phyloP scores from a whole-genome alignment of 768 basidiomycete genomes.

The Brasilioporus rufonigricans region DNA sequence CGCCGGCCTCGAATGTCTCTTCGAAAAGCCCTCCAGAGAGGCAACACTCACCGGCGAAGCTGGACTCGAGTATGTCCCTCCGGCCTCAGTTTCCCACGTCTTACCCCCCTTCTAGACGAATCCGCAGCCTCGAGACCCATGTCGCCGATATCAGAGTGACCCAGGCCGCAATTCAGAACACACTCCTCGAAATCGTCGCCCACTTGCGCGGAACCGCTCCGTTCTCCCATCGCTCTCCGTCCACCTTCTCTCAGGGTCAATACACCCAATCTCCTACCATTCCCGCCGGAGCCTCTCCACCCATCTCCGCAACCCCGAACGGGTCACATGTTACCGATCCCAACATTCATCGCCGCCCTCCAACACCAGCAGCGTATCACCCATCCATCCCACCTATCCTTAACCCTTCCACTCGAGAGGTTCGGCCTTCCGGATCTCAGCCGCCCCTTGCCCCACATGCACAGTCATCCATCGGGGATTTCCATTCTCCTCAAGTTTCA shows the following conservation, averaged over 20 bases:
- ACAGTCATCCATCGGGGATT: slow-evolving; percentile 38
- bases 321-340: slow-evolving; percentile 28
- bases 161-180: slow-evolving; percentile 74
- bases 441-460: slow-evolving; percentile 21
- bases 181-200: slow-evolving; percentile 74
- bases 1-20: slow-evolving; percentile 87
- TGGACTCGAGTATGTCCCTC: slow-evolving; percentile 71
- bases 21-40: slow-evolving; percentile 90
- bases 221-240: slow-evolving; percentile 59
- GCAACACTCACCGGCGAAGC: slow-evolving; percentile 87
- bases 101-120: slow-evolving; percentile 58
- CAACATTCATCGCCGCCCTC: slow-evolving; percentile 25
- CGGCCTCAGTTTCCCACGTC: background rate
- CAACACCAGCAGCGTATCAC: slow-evolving; percentile 32
- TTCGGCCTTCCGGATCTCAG: background rate
- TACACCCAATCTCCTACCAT: slow-evolving; percentile 67
- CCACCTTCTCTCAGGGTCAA: slow-evolving; percentile 45
- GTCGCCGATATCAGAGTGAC: slow-evolving; percentile 79
- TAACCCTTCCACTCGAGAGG: slow-evolving; percentile 4
- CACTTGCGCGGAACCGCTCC: slow-evolving; percentile 62
- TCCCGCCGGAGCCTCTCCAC: slow-evolving; percentile 55
- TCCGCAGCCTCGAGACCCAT: slow-evolving; percentile 83
- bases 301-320: slow-evolving; percentile 41
- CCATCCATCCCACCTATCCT: slow-evolving; percentile 31
- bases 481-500: slow-evolving; percentile 42